These are phyloP conservation scores for Aspergillus tubingensis DNA, from an alignment of 2,329 filamentous ascomycete species.

Conservation along the genomic window DNA sequence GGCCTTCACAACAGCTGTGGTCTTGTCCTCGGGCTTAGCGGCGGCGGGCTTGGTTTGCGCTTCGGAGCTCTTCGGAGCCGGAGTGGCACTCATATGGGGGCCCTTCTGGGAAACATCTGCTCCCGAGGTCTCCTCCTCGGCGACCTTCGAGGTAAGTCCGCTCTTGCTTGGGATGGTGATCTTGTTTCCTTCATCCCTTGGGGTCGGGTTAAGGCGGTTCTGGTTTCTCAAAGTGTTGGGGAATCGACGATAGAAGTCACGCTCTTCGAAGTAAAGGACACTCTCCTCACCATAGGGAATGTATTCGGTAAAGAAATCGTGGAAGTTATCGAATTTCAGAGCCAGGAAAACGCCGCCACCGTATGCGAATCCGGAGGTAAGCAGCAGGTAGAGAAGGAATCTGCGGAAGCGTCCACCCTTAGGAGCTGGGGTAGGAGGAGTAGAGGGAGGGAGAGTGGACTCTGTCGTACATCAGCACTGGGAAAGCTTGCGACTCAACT, in stretches of 20 bases:
- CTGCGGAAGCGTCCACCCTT: conserved; percentile 74
- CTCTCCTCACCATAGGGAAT: conserved; percentile 91
- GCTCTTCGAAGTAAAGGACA: conserved; percentile 93
- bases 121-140: conserved; percentile 61
- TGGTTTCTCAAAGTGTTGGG: conserved; percentile 55
- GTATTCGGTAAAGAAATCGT: conserved; percentile 98
- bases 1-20: conserved; percentile 30
- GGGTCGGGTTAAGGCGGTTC: conserved; percentile 38
- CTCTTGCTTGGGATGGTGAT: conserved; percentile 84
- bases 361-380: conserved; percentile 78
- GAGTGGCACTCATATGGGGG: conserved; percentile 49
- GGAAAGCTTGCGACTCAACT: conserved; percentile 7
- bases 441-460: conserved; percentile 36
- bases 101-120: conserved; percentile 59
- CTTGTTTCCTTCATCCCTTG: conserved; percentile 62
- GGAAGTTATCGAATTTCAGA: conserved; percentile 93
- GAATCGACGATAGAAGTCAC: conserved; percentile 87
- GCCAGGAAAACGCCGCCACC: conserved; percentile 90
- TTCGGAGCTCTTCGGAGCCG: conserved; percentile 30
- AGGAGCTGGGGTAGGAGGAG: conserved; percentile 55
- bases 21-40: conserved; percentile 33
- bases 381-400: conserved; percentile 72
- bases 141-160: conserved; percentile 78
- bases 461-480: conserved; percentile 44
- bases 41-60: conserved; percentile 29